Conservation (phyloP, 257 asterid species). For the Agastache rugosa region DNA sequence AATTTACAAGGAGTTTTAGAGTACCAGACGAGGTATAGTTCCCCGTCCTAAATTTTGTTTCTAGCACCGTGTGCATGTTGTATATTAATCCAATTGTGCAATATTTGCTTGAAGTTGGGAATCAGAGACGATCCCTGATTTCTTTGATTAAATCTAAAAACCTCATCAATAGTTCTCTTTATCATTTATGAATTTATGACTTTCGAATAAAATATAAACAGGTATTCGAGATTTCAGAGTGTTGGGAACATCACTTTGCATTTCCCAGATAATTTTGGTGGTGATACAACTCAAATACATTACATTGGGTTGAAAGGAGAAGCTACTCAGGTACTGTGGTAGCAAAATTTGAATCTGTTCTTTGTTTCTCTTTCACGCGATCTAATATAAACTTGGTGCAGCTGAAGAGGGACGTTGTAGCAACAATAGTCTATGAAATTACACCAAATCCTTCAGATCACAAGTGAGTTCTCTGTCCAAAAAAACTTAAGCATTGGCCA, state of each 20-base stretch:
- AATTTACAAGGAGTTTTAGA: constrained; percentile 89
- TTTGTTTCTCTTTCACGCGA: neutral
- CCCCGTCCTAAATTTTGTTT: constrained; percentile 6
- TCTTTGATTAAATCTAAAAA: constrained; percentile 10
- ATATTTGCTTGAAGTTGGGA: constrained; percentile 2
- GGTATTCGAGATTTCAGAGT: constrained; percentile 94
- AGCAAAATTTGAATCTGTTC: constrained; percentile 24
- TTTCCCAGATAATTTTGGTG: constrained; percentile 96
- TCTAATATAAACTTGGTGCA: constrained; percentile 42
- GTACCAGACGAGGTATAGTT: constrained; percentile 86
- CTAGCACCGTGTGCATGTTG: constrained; percentile 28
- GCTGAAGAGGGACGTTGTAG: constrained; percentile 93
- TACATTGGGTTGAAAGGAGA: constrained; percentile 98
- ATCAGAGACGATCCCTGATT: neutral
- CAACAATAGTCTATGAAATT: constrained; percentile 90
- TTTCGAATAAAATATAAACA: constrained; percentile 38
- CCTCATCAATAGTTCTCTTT: constrained; percentile 1
- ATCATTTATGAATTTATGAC: constrained; percentile 24
- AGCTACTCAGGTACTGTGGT: constrained; percentile 87
- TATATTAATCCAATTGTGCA: constrained; percentile 25
- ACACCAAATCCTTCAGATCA: constrained; percentile 99
- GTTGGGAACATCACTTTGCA: constrained; percentile 93
- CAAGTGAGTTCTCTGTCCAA: constrained; percentile 66
- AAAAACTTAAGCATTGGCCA: neutral
- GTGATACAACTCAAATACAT: constrained; percentile 80